Evolutionary conservation across 768 basidiomycete species (phyloP).

Genomic region (Crassisporium funariophilum): DNA sequence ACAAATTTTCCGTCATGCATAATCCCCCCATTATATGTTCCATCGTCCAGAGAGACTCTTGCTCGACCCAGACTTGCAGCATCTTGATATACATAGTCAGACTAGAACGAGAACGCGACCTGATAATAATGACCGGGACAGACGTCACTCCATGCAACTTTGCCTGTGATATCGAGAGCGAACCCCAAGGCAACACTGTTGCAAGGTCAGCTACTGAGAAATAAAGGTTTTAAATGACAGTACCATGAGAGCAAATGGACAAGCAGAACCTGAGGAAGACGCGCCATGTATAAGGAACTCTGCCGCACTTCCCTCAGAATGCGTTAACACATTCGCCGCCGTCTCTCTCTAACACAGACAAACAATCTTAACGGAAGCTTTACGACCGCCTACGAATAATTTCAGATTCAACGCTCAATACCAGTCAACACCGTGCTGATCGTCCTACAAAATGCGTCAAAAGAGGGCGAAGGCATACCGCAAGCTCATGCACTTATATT

Average conservation of each 20-base stretch:
- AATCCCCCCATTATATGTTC: slow-evolving; percentile 53
- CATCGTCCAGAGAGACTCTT: slow-evolving; percentile 63
- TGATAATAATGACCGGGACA: slow-evolving; percentile 52
- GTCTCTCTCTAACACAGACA: too few relatives aligned
- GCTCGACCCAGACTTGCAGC: slow-evolving; percentile 52
- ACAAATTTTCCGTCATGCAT: slow-evolving; percentile 60
- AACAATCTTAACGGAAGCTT: too few relatives aligned
- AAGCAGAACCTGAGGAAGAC: neutral
- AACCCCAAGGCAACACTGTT: slow-evolving; percentile 31
- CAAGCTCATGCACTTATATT: slow-evolving; percentile 92
- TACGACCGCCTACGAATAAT: too few relatives aligned
- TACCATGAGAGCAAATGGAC: slow-evolving; percentile 34
- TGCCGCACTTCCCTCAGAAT: neutral
- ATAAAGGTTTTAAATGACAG: neutral
- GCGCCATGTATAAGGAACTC: slow-evolving; percentile 18
- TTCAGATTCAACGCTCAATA: too few relatives aligned
- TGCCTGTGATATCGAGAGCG: slow-evolving; percentile 62
- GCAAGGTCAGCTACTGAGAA: slow-evolving; percentile 1
- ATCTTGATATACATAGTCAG: slow-evolving; percentile 20
- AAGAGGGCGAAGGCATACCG: slow-evolving; percentile 94
- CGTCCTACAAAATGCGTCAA: slow-evolving; percentile 72
- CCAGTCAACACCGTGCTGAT: too few relatives aligned
- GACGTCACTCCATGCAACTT: slow-evolving; percentile 69
- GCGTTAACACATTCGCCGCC: too few relatives aligned
- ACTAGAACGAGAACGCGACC: slow-evolving; percentile 4